These are phyloP conservation scores for Oligophagozyma castellii DNA, from an alignment of 1,139 yeast species.

Conservation along the genomic window DNA sequence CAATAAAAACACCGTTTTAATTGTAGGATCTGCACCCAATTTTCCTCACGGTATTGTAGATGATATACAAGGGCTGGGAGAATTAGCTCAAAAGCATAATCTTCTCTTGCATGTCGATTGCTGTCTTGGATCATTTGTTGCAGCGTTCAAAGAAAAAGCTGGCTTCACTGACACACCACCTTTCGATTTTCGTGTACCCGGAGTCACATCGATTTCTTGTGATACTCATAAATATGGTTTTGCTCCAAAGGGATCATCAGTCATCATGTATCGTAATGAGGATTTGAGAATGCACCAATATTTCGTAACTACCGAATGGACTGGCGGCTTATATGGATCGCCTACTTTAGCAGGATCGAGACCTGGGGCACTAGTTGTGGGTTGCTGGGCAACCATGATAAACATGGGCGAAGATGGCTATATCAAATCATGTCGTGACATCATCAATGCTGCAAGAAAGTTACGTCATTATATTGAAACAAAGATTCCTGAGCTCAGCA, in stretches of 20 bases:
- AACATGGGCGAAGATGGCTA: slow-evolving; percentile 75
- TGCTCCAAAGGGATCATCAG: slow-evolving; percentile 93
- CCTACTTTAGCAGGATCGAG: slow-evolving; percentile 95
- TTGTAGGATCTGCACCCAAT: slow-evolving; percentile 92
- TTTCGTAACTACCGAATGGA: slow-evolving; percentile 74
- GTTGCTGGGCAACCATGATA: slow-evolving; percentile 91
- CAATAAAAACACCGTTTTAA: slow-evolving; percentile 63
- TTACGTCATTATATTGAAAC: slow-evolving; percentile 36
- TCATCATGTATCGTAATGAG: slow-evolving; percentile 70
- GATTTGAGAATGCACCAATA: slow-evolving; percentile 69
- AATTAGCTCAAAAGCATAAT: slow-evolving; percentile 45
- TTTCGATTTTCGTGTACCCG: slow-evolving; percentile 80
- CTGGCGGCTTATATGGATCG: slow-evolving; percentile 91
- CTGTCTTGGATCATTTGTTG: slow-evolving; percentile 84
- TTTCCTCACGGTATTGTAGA: slow-evolving; percentile 95
- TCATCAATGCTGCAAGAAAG: slow-evolving; percentile 49
- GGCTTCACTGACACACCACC: slow-evolving; percentile 45
- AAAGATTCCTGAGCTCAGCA: slow-evolving; percentile 40
- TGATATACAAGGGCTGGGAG: slow-evolving; percentile 62
- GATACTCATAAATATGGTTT: slow-evolving; percentile 97
- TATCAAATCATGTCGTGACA: slow-evolving; percentile 46
- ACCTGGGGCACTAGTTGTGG: slow-evolving; percentile 93
- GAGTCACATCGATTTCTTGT: slow-evolving; percentile 95
- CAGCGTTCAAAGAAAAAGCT: slow-evolving; percentile 61
- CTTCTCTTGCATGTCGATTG: slow-evolving; percentile 92